These are phyloP conservation scores for Vaccinium darrowii DNA, from an alignment of 148 eudicot species.

Conservation along the genomic window DNA sequence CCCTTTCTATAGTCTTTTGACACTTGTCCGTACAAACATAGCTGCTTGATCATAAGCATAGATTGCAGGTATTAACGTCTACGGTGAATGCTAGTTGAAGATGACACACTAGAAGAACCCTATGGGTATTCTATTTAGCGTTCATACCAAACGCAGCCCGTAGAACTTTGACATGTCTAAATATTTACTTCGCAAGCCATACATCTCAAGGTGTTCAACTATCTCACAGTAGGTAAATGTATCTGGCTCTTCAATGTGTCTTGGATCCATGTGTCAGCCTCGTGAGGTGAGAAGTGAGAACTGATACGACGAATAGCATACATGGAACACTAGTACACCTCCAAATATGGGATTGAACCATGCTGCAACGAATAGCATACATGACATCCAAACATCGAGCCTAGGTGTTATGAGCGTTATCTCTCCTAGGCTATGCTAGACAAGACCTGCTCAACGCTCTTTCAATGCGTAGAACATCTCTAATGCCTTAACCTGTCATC, in stretches of 20 bases:
- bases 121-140: not conserved
- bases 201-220: not conserved
- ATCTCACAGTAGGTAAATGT: not conserved
- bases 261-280: not conserved
- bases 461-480: not conserved
- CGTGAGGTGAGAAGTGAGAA: too few relatives aligned
- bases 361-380: not conserved
- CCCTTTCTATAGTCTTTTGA: not conserved
- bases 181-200: not conserved
- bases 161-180: not conserved
- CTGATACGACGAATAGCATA: not conserved
- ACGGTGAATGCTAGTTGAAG: not conserved
- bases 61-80: not conserved
- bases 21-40: not conserved
- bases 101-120: not conserved
- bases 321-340: not conserved
- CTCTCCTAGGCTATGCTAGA: not conserved
- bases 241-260: not conserved
- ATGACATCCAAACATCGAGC: not conserved
- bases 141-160: not conserved
- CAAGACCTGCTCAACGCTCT: not conserved
- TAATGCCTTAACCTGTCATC: not conserved
- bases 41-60: not conserved
- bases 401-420: too few relatives aligned
- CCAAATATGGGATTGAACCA: not conserved